These are phyloP conservation scores for Penicillium turbatum DNA, from an alignment of 495 filamentous ascomycete species.

Conservation along the genomic window DNA sequence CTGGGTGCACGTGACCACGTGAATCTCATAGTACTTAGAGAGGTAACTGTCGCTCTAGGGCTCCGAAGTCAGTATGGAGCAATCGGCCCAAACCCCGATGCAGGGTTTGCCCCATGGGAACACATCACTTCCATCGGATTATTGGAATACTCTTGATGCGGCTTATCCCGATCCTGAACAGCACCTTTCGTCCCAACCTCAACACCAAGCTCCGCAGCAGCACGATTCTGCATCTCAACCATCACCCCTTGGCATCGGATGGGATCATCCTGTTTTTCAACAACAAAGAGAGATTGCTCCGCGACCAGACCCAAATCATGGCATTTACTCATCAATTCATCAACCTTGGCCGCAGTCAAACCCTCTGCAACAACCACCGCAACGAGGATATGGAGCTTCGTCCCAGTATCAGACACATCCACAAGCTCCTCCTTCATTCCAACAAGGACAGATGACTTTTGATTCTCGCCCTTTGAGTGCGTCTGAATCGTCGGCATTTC, in stretches of 20 bases:
- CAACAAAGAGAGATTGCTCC: slow-evolving; percentile 25
- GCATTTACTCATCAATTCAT: slow-evolving; percentile 33
- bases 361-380: slow-evolving; percentile 26
- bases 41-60: slow-evolving; percentile 1
- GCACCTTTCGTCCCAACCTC: slow-evolving; percentile 15
- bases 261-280: slow-evolving; percentile 14
- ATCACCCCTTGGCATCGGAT: slow-evolving; percentile 5
- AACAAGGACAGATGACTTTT: slow-evolving; percentile 33
- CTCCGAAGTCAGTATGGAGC: slow-evolving; percentile 35
- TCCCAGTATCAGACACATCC: slow-evolving; percentile 28
- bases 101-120: slow-evolving; percentile 30
- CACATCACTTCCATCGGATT: slow-evolving; percentile 28
- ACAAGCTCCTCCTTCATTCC: slow-evolving; percentile 33
- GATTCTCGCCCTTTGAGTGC: slow-evolving; percentile 30
- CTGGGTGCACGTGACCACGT: slow-evolving; percentile 5
- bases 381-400: slow-evolving; percentile 24
- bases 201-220: slow-evolving; percentile 16
- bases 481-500: slow-evolving; percentile 33
- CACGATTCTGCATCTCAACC: slow-evolving; percentile 12
- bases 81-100: slow-evolving; percentile 33
- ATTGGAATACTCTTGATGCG: slow-evolving; percentile 40
- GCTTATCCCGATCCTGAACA: slow-evolving; percentile 31
- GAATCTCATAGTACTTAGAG: slow-evolving; percentile 14
- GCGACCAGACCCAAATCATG: slow-evolving; percentile 27
- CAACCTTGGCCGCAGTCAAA: slow-evolving; percentile 36